Base-by-base conservation (phyloP, 768 basidiomycete genomes). In the Kwoniella europaea region DNA sequence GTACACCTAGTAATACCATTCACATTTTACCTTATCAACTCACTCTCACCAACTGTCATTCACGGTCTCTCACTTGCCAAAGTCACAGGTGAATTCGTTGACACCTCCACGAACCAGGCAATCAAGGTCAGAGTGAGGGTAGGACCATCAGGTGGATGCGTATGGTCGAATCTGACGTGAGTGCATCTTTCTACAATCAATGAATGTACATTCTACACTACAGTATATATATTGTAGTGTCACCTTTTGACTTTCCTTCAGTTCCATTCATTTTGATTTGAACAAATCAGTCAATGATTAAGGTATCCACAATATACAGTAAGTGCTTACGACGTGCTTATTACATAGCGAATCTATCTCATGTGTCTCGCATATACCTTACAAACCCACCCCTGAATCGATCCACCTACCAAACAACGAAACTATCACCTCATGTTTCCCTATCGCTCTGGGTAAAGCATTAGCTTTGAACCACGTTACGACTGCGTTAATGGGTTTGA, bases 161-260 rank as follows among this genome's bases (percentile, higher is more conserved):
- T 67, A 13, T 67, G 56, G 57, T 67, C 44, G 3, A 67, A 67
- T 46, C 35, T 57, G 18, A 67, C 65, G 65, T 67, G 7, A 24
- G 65, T 58, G 27, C n/a, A 18, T 2, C 41, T 22, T 2, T 62
- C 42, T 13, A 22, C n/a, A 1, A 1, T 18, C 4, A 4, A 44
- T 16, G 10, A 42, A 41, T 43, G 35, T 20, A 10, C 10, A 20
- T 22, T 24, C 24, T 24, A 24, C 24, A 24, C n/a, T n/a, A n/a
- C n/a, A n/a, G n/a, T n/a, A n/a, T n/a, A 2, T 24, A 24, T 24
- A 24, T 2, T 24, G 24, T 24, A 24, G 24, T 24, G 24, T 24
- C 1, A 29, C 29, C 3, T 4, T 29, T 29, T 4, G 5, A 29
- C 29, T 29, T 29, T 29, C 4, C 29, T 29, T 29, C 29, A 4